Percentiles rank a stretch among this genome's conserved stretches.
Conservation (phyloP, 1,284 basidiomycete species). For the Psilocybe mexicana region DNA sequence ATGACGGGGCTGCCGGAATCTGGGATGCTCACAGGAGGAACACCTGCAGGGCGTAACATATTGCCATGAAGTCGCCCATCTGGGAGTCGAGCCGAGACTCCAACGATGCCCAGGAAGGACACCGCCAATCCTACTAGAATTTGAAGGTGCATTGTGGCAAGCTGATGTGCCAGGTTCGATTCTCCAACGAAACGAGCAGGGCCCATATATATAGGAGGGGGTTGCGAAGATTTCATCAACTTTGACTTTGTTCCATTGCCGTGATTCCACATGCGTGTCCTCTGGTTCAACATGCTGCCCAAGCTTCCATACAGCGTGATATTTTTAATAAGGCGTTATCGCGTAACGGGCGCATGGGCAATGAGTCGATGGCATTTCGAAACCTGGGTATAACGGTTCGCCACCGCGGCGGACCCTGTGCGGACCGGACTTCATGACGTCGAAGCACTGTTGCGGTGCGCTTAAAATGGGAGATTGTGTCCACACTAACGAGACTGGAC, state of each 20-base stretch:
- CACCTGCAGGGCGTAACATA: conserved; percentile 35
- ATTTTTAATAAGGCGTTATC: conserved; percentile 3
- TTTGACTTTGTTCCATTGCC: conserved; percentile 1
- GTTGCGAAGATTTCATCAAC: conserved; percentile 17
- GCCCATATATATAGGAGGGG: conserved; percentile 11
- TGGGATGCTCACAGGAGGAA: conserved; percentile 33
- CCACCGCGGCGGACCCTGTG: background rate
- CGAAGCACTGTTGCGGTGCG: background rate
- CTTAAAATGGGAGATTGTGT: background rate
- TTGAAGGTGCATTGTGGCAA: conserved; percentile 17
- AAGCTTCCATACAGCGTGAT: conserved; percentile 12
- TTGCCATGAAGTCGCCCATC: conserved; percentile 43
- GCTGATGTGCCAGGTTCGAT: background rate
- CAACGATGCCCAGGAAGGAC: conserved; percentile 20
- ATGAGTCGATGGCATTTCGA: background rate
- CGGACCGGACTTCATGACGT: background rate
- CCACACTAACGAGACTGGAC: conserved; percentile 4
- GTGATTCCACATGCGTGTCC: conserved; percentile 14
- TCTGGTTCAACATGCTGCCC: conserved; percentile 9
- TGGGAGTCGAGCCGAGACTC: conserved; percentile 30
- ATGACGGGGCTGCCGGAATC: conserved; percentile 34
- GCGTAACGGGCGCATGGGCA: conserved; percentile 1
- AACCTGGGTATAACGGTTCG: background rate
- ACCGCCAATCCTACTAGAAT: conserved; percentile 21
- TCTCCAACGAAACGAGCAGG: background rate